Conservation (phyloP, 345 rosid genomes). For the Populus ilicifolia region DNA sequence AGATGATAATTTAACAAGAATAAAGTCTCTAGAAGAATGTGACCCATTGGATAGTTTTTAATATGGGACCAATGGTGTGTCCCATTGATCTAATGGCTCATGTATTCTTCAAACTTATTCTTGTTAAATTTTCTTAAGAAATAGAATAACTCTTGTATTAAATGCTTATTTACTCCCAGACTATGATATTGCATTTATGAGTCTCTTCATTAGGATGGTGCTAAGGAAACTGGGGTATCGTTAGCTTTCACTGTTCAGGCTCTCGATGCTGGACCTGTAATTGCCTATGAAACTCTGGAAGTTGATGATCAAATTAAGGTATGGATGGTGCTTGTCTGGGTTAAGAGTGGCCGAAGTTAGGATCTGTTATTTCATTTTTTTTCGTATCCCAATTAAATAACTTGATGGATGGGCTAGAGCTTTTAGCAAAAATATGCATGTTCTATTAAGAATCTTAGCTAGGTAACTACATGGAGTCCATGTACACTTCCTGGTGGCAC, state of each 20-base stretch:
- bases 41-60: too few species aligned
- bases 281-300: conserved; percentile 51
- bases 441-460: not conserved
- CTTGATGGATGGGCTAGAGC: not conserved
- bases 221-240: conserved; percentile 82
- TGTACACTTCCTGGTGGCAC: too few species aligned
- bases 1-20: too few species aligned
- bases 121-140: too few species aligned
- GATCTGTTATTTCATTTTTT: not conserved
- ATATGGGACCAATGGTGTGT: too few species aligned
- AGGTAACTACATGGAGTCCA: too few species aligned
- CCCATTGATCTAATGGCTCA: too few species aligned
- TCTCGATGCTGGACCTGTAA: conserved; percentile 89
- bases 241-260: conserved; percentile 79
- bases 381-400: not conserved
- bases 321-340: not conserved
- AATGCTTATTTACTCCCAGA: conserved; percentile 8
- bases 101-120: too few species aligned
- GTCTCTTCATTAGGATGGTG: conserved; percentile 69
- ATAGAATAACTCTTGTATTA: not conserved
- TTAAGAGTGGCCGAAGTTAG: not conserved
- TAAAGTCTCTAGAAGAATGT: too few species aligned
- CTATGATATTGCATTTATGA: conserved; percentile 17
- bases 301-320: conserved; percentile 88
- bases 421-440: not conserved